Conservation (phyloP, 345 rosid genomes). For the Linum trigynum region DNA sequence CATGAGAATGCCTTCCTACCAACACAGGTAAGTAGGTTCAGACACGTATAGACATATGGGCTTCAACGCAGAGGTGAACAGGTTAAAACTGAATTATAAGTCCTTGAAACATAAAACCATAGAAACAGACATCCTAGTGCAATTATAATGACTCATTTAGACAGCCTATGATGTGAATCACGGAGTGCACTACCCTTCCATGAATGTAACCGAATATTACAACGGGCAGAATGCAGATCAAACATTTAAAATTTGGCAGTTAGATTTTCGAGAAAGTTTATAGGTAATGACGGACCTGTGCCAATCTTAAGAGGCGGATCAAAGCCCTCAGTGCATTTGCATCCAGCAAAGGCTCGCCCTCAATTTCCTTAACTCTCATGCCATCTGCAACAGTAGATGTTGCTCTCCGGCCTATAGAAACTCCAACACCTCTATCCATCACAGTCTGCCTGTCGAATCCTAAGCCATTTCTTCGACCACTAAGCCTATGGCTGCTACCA, state of each 20-base stretch:
- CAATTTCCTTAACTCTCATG: slow-evolving; percentile 66
- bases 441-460: slow-evolving; percentile 81
- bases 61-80: too few species aligned
- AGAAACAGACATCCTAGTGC: not conserved
- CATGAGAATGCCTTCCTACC: too few species aligned
- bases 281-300: slow-evolving; percentile 43
- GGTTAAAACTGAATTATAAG: too few species aligned
- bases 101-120: not conserved
- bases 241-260: not conserved
- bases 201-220: not conserved
- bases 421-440: slow-evolving; percentile 95
- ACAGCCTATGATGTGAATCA: not conserved
- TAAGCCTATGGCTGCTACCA: slow-evolving; percentile 69
- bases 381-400: slow-evolving; percentile 52
- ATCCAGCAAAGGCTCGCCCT: slow-evolving; percentile 82
- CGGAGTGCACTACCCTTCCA: not conserved
- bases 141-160: not conserved
- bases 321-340: slow-evolving; percentile 65
- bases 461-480: slow-evolving; percentile 73
- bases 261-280: too few species aligned
- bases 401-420: slow-evolving; percentile 63
- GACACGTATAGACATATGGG: too few species aligned
- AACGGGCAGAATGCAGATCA: not conserved
- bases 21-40: too few species aligned
- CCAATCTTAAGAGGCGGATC: slow-evolving; percentile 68